Evolutionary conservation across 768 basidiomycete genomes (phyloP).

Genomic region (Macrolepiota albuminosa): DNA sequence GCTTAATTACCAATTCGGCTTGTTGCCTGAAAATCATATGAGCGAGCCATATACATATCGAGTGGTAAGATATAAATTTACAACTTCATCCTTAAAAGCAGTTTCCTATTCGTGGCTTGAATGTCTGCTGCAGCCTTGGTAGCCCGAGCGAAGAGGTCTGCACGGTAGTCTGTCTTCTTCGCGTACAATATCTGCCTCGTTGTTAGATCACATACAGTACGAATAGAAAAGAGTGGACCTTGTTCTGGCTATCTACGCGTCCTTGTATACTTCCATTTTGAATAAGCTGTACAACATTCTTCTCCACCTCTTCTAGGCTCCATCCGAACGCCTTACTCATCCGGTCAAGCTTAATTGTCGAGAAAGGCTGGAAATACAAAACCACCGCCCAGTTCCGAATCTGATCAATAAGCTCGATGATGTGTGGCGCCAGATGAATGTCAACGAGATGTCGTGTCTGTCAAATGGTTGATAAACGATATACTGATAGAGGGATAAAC

Average conservation of each 20-base stretch:
- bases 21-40: conserved; percentile 52
- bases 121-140: conserved; percentile 71
- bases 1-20: conserved; percentile 70
- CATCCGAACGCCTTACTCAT: conserved; percentile 89
- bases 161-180: conserved; percentile 74
- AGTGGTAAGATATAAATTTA: conserved; percentile 23
- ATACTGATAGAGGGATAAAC: not conserved
- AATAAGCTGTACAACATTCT: conserved; percentile 73
- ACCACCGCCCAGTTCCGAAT: conserved; percentile 76
- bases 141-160: conserved; percentile 70
- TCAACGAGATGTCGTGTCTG: conserved; percentile 78
- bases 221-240: conserved; percentile 36
- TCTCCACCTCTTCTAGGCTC: conserved; percentile 65
- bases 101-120: conserved; percentile 67
- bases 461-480: not conserved
- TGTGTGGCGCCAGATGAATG: conserved; percentile 69
- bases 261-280: conserved; percentile 74
- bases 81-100: conserved; percentile 82
- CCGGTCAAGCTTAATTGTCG: conserved; percentile 74
- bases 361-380: conserved; percentile 91
- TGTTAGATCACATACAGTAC: conserved; percentile 5
- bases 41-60: not conserved
- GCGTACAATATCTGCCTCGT: conserved; percentile 65
- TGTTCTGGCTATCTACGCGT: conserved; percentile 86
- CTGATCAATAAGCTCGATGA: conserved; percentile 55